A percentile compares a stretch with the other conserved stretches of the same genome.
These are phyloP conservation scores for Pythium coloratum DNA, from an alignment of 352 stramenopile species.

Conservation along the genomic window DNA sequence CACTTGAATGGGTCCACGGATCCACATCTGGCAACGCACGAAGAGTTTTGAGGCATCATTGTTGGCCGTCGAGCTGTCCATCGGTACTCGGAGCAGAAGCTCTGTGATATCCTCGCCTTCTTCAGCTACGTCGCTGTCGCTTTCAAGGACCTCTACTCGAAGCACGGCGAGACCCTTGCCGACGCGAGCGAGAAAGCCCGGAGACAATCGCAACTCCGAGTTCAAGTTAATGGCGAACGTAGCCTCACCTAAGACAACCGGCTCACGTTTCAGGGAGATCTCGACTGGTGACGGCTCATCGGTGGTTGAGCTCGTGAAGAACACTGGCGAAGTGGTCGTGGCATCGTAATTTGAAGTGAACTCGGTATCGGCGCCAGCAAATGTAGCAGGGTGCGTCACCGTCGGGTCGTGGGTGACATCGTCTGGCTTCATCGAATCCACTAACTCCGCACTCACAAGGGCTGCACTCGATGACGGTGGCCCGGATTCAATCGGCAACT, in stretches of 20 bases:
- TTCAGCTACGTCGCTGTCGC: neutral
- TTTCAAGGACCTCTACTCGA: slow-evolving; percentile 50
- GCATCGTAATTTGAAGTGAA: neutral
- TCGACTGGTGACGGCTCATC: neutral
- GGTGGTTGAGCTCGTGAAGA: neutral
- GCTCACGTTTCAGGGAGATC: neutral
- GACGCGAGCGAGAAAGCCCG: slow-evolving; percentile 69
- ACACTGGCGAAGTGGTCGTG: slow-evolving; percentile 3
- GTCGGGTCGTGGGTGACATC: neutral
- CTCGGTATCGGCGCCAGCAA: neutral
- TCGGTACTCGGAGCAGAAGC: slow-evolving; percentile 11
- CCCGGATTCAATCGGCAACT: neutral
- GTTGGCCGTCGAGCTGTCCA: neutral
- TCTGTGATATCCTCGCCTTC: slow-evolving; percentile 9
- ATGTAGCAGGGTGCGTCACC: slow-evolving; percentile 19
- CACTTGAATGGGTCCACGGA: slow-evolving; percentile 62
- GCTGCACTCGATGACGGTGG: neutral
- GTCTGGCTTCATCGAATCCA: neutral
- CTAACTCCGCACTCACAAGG: neutral
- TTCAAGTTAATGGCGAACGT: slow-evolving; percentile 86
- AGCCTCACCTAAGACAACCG: slow-evolving; percentile 40
- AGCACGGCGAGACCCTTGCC: slow-evolving; percentile 79
- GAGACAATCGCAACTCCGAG: slow-evolving; percentile 73
- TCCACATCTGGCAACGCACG: slow-evolving; percentile 69
- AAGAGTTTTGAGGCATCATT: slow-evolving; percentile 21